These are phyloP conservation scores for Beta vulgaris DNA, from an alignment of 148 eudicot genomes.

Conservation along the genomic window DNA sequence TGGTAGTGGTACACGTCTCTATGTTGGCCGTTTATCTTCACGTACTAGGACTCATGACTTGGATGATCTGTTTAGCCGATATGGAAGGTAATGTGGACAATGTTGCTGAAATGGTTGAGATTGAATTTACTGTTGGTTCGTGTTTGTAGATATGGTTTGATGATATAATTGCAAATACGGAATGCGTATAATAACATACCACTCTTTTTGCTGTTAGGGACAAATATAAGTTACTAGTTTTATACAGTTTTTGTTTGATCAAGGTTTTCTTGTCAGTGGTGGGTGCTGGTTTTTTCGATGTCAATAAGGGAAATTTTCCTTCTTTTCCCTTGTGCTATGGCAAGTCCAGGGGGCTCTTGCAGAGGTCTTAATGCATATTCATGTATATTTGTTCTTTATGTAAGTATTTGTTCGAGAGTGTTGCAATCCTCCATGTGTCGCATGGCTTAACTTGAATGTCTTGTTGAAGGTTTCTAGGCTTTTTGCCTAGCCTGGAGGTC, in stretches of 20 bases:
- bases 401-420: conserved; percentile 40
- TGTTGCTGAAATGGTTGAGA: background rate
- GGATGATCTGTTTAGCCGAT: conserved; percentile 76
- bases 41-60: conserved; percentile 82
- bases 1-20: conserved; percentile 63
- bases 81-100: conserved; percentile 66
- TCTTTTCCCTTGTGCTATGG: conserved; percentile 1
- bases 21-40: conserved; percentile 87
- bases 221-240: background rate
- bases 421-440: conserved; percentile 45
- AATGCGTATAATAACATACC: background rate
- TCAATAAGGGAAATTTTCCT: background rate
- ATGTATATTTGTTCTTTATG: conserved; percentile 17
- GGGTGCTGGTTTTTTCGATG: background rate
- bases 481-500: conserved; percentile 95
- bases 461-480: conserved; percentile 99
- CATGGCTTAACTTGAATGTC: conserved; percentile 78
- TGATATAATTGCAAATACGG: background rate
- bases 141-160: background rate
- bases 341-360: conserved; percentile 14
- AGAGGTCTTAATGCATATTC: background rate
- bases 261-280: background rate
- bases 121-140: background rate
- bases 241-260: no score
- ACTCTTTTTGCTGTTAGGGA: background rate